Evolutionary conservation across 75 land plant genomes (phyloP).

Genomic region (Ceratopteris richardii): DNA sequence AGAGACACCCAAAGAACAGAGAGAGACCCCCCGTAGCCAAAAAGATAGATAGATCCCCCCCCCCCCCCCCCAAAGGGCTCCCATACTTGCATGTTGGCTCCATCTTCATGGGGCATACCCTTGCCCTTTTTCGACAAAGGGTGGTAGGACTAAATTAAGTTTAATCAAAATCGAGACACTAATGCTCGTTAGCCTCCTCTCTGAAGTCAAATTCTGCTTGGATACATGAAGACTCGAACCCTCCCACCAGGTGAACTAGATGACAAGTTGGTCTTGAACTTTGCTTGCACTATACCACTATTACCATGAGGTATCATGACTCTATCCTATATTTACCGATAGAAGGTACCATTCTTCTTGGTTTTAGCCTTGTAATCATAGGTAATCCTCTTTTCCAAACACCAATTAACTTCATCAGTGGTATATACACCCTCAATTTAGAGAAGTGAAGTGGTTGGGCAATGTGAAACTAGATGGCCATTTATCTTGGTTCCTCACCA

Average conservation of each 20-base stretch:
- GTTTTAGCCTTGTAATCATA: constrained; percentile 85
- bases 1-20: too few species aligned
- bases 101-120: too few species aligned
- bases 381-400: constrained; percentile 63
- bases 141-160: too few species aligned
- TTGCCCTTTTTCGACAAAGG: too few species aligned
- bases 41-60: too few species aligned
- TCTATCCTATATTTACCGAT: constrained; percentile 87
- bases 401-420: constrained; percentile 63
- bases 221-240: constrained; percentile 90
- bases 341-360: constrained; percentile 64
- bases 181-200: too few species aligned
- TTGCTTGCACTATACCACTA: constrained; percentile 88
- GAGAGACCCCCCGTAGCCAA: too few species aligned
- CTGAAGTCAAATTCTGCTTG: constrained; percentile 70
- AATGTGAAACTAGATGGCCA: too few species aligned
- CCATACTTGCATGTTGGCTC: too few species aligned
- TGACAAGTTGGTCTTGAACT: constrained; percentile 76
- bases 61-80: too few species aligned
- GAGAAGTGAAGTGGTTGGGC: constrained; percentile 45
- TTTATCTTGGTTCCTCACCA: too few species aligned
- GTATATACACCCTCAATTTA: constrained; percentile 72
- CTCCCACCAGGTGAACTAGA: constrained; percentile 73
- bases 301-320: constrained; percentile 82
- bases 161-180: too few species aligned